Evolutionary conservation across 2,329 filamentous ascomycete species (phyloP), one percentile per base, ranked within the genome.

Genomic region (Metarhizium humberi): DNA sequence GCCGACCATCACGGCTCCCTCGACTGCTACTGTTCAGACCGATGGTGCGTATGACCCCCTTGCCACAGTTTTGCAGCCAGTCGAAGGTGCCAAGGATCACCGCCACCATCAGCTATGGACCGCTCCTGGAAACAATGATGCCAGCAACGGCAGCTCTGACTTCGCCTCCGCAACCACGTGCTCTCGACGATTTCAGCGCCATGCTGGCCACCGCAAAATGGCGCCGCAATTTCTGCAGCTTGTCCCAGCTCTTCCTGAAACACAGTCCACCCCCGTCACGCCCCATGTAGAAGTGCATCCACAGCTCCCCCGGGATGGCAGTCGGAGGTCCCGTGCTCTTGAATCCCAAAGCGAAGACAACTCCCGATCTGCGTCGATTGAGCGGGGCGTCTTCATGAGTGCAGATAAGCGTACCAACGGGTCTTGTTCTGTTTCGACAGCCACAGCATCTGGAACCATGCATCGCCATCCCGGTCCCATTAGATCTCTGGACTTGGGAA

Each of bases 331-430:
- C 7, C 73, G 74, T 2, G 73, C 77, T 34, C 63, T 72, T 32
- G 63, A 71, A 56, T 53, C 65, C 45, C 48, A 63, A 46, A 57
- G 61, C n/a, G 78, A 81, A 45, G 76, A 79, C 40, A 69, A 71
- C 25, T 73, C 76, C 2, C 77, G 85, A 40, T 79, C 82, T 5
- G 78, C 77, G 36, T 89, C 86, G 0, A 81, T 83, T 6, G 86
- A 90, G 57, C 76, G 83, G 46, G 77, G 78, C 60, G 60, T 80
- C 3, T 84, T 86, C 53, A 73, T 75, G 25, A 82, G 75, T 53
- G 72, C 76, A 10, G 84, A 89, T 64, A 84, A 86, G 60, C 84
- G 87, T 57, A 80, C 88, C 1, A 83, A 81, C 59, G 76, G 2
- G 81, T 80, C 4, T 63, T 90, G 30, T 87, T 79, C 65, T 81